phyloP scores from a whole-genome alignment of 78 protist species.

The Dictyostelium brefeldianum region DNA sequence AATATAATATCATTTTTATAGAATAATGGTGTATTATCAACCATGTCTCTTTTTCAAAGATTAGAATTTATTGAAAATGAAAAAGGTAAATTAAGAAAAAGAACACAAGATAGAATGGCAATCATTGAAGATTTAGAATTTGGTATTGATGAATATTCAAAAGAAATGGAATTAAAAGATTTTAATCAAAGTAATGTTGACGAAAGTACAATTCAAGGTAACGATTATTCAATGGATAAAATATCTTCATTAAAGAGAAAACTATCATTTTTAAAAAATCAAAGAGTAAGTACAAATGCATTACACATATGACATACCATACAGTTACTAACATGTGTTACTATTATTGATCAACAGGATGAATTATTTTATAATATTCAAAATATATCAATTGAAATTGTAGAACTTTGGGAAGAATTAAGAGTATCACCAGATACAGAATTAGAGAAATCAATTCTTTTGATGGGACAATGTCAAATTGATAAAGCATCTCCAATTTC shows the following conservation, averaged over 20 bases:
- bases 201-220: constrained; percentile 60
- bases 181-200: constrained; percentile 26
- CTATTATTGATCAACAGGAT: background rate
- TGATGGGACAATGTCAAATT: constrained; percentile 24
- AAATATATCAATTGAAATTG: constrained; percentile 31
- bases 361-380: constrained; percentile 46
- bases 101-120: constrained; percentile 68
- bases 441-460: constrained; percentile 60
- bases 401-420: constrained; percentile 59
- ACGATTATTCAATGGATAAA: constrained; percentile 64
- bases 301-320: too few relatives aligned
- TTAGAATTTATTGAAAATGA: constrained; percentile 37
- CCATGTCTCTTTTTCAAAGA: constrained; percentile 55
- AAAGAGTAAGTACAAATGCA: constrained; percentile 75
- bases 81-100: constrained; percentile 52
- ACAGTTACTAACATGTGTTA: too few relatives aligned
- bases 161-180: constrained; percentile 63
- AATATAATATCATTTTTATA: background rate
- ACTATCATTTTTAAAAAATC: constrained; percentile 25
- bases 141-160: constrained; percentile 49
- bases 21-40: constrained; percentile 20
- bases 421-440: constrained; percentile 78
- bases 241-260: constrained; percentile 57
- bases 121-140: constrained; percentile 64
- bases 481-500: constrained; percentile 42